Conservation (phyloP, 768 basidiomycete species). For the Psilocybe tampanensis region DNA sequence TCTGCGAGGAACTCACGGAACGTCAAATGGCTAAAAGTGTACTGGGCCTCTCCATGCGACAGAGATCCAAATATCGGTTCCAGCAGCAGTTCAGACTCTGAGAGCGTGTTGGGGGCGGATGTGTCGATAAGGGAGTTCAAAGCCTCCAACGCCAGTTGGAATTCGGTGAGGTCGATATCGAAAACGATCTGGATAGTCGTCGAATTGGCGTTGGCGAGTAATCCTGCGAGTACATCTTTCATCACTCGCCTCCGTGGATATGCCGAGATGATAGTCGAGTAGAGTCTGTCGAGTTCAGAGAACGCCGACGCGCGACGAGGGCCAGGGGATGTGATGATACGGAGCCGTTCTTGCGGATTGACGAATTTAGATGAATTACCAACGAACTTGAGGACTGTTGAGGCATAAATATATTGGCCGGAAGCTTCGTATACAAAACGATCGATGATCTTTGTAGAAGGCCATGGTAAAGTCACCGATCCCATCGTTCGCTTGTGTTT, state of each 20-base stretch:
- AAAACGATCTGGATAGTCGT: not conserved
- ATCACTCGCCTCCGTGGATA: not conserved
- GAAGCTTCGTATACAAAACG: constrained; percentile 2
- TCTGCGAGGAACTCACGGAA: not conserved
- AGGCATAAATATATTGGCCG: constrained; percentile 13
- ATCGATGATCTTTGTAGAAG: not conserved
- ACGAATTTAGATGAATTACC: not conserved
- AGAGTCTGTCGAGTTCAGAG: not conserved
- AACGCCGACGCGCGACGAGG: not conserved
- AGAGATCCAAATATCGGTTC: not conserved
- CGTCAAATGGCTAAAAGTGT: not conserved
- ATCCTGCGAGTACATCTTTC: not conserved
- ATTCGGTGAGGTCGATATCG: not conserved
- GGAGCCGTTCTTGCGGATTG: not conserved
- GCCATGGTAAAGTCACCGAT: not conserved
- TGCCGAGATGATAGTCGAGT: not conserved
- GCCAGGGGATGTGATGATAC: not conserved
- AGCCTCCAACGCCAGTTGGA: not conserved
- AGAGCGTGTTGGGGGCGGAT: not conserved
- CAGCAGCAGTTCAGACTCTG: not conserved
- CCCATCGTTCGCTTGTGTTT: not conserved
- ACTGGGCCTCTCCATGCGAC: not conserved
- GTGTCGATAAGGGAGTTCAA: not conserved
- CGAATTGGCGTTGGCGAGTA: not conserved
- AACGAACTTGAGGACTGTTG: constrained; percentile 10